Conservation (phyloP, 2,329 filamentous ascomycete species). For the Penicillium hordei region DNA sequence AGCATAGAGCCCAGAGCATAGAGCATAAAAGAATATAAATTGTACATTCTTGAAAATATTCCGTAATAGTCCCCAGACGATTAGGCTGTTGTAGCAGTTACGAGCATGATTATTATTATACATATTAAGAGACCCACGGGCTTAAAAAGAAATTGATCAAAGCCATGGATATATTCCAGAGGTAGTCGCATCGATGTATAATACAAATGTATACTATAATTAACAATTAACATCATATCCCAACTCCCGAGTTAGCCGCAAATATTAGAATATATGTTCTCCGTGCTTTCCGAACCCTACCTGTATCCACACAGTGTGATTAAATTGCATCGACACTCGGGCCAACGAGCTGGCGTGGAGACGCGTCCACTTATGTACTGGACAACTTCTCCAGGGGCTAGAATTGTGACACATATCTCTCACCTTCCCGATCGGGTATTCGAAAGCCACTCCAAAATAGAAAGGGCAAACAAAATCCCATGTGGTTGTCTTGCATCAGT, state of each 20-base stretch:
- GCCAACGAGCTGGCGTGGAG: neutral
- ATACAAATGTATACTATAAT: neutral
- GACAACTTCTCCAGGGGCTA: neutral
- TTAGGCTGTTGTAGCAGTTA: neutral
- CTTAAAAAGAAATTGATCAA: neutral
- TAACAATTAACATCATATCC: neutral
- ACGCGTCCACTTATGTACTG: neutral
- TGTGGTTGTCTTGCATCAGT: no score
- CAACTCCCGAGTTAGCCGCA: neutral
- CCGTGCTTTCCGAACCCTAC: neutral
- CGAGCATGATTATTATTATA: no score
- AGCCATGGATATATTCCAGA: neutral
- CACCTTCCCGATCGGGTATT: neutral
- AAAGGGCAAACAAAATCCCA: neutral
- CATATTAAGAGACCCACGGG: no score
- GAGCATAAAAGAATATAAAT: neutral
- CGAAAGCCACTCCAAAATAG: neutral
- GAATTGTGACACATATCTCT: neutral
- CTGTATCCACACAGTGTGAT: conserved; percentile 1
- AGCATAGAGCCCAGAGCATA: neutral
- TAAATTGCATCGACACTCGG: neutral
- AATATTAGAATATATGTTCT: neutral
- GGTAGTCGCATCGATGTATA: neutral
- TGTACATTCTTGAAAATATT: neutral
- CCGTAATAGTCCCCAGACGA: no score